Base-by-base conservation (phyloP, 1,139 yeast species). In the Saccharomyces hybrid region DNA sequence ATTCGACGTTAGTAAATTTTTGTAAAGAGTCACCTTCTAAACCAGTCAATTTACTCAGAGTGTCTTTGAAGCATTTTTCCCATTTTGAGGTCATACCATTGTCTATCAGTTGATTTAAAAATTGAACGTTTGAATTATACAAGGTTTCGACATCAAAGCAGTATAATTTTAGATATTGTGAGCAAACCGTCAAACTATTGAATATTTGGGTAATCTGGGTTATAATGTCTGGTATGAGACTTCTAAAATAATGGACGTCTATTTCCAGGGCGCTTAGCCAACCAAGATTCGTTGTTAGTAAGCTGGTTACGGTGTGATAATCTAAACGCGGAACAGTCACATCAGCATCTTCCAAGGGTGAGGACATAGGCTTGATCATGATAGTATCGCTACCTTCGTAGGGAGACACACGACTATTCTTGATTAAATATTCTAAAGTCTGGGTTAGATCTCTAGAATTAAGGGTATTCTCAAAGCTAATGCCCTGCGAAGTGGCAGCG, bases 81-180 rank as follows among this genome's bases (percentile, higher is more conserved):
- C 93, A 86, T 8, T 69, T 63, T 27, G 71, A 67, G 31, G 76
- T 73, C 47, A 81, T 69, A 2, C 83, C 76, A 57, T 81, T 79
- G 48, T 73, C 66, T 53, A 75, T 76, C 32, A 84, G 67, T 23
- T 77, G 66, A 52, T 73, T 73, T 51, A 83, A 72, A 54, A 78
- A 75, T 50, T 78, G 80, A 50, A 75, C 71, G 48, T 80, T 77
- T 25, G 74, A 76, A 54, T 77, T 76, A 64, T 81, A 82, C 42
- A 73, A 74, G 60, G 78, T 81, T 55, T 81, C 84, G 47, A 80
- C 72, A 53, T 79, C 80, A 69, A 64, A 41, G 47, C 79, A 73
- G 65, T 80, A 81, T 49, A 76, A 73, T 31, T 81, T 77, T 48
- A 82, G 77, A 65, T 84, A 84, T 62, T 83, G 85, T 52, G 80